Evolutionary conservation across 768 basidiomycete species (phyloP), one percentile per base, ranked within the genome.

Genomic region (Termitomyces sp.): DNA sequence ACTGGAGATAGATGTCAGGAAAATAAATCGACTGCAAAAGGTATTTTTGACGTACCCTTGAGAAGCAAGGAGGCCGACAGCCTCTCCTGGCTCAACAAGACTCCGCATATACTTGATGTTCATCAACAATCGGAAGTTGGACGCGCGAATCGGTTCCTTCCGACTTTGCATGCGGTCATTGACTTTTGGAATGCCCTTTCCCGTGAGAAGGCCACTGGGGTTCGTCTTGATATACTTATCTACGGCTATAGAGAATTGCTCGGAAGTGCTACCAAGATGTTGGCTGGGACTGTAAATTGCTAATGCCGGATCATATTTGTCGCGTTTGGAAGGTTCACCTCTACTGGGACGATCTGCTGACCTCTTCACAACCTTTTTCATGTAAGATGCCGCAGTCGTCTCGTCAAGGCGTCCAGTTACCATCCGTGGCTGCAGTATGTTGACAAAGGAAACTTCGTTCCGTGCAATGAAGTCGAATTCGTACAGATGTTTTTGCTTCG

Each of bases 71-170:
- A 98, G 72, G 42, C 97, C 97, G 33, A 99, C 96, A n/a, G 97
- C 94, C 74, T 99, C 97, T 61, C 97, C 97, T 5, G 97, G 94
- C 58, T 99, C 97, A 3, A 94, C 92, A 54, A 99, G 74, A 69
- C 92, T 92, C 58, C 90, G 82, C 82, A 98, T 80, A 70, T 98
- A 99, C 70, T 96, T 92, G 68, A 91, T 81, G 64, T 94, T 87
- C 85, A 96, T 94, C 63, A 98, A 71, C 24, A 82, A 69, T 40
- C 85, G 81, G 82, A 99, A 98, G 57, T 84, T 74, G 47, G 78
- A 78, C 5, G 76, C 63, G 58, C 75, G 71, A 58, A 86, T 73
- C 35, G 75, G 77, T 8, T 69, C 70, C 57, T 77, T 78, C 57
- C 82, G 75, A 56, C 76, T 78, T 54, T 73, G 40, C 45, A 55